Evolutionary conservation across 176 grass and related monocot genomes (phyloP), one percentile per base, ranked within the genome.

Genomic region (Carex kokanica): DNA sequence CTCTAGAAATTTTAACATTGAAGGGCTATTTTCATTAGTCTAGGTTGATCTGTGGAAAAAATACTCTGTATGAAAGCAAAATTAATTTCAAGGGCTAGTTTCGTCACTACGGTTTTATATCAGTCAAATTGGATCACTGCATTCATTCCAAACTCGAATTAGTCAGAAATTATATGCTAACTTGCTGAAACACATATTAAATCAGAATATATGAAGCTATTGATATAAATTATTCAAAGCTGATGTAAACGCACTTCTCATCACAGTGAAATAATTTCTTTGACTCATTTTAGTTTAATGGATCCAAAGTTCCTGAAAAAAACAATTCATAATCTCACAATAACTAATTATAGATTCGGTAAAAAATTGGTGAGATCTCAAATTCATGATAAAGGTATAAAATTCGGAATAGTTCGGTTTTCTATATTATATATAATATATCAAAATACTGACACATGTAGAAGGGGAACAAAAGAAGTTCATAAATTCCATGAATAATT

Each of bases 141-240:
- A 74, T 31, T 55, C 49, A 77, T 77, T 77, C 73, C 49, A 55
- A 77, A 54, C 27, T 71, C 8, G 18, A 61, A 71, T 32, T 25
- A 77, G 6, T 14, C 49, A 77, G 24, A 54, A 75, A 27, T 27
- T 75, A 51, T 74, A 17, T 47, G 8, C 6, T 7, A 77, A 31
- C 49, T 54, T 4, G 73, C 54, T 14, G 21, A 53, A 55, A 55
- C 24, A 77, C 49, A 31, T 16, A 8, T 29, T 31, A 77, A 52
- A 11, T 55, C 14, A 27, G 23, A 77, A 53, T 17, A 54, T 77
- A 54, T 32, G 13, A 77, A 77, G 49, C 49, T 24, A 17, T 14
- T 9, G 32, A 53, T 18, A 31, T 3, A 27, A 75, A 53, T 8
- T 5, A 32, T 70, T 70, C 13, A 55, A 49, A 77, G 49, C 24